Evolutionary conservation across 192 early-diverging fungal genomes (phyloP), one percentile per base, ranked within the genome.

Genomic region (Coemansia nantahalensis): DNA sequence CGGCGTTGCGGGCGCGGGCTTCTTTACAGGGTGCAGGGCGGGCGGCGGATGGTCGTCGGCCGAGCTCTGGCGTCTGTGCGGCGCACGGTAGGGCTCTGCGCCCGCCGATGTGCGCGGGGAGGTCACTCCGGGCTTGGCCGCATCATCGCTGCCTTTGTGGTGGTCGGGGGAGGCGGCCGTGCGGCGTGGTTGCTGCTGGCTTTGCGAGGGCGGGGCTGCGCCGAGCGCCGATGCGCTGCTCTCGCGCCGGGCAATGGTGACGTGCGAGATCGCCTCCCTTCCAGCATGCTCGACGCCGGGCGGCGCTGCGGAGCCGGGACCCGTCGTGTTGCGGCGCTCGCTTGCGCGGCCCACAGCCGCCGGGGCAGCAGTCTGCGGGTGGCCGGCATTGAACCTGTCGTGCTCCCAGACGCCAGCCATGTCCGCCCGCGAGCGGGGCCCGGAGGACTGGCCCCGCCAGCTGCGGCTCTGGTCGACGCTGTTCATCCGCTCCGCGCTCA

Each of bases 251-350:
- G 62, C 61, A 38, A 75, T 75, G 8, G 64, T 75, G 17, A 75
- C 71, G 16, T 66, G 59, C 31, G 71, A 65, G n/a, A 75, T 56
- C 0, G 64, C 71, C 40, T 75, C 64, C 56, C 67, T 75, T 19
- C 71, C 71, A 28, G 67, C 67, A 28, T 59, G 59, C 52, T 62
- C 54, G 21, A 74, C 47, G 16, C 58, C 51, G 1, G 51, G 15
- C 1, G 53, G 15, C 5, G 40, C 39, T 3, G 41, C 13, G 23
- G 43, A 44, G 40, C 47, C 22, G 11, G 43, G 39, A 34, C 45
- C 15, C 2, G 50, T 19, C 17, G 63, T 58, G 33, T 49, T 47
- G 14, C 70, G 59, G 30, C 63, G 63, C 9, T 42, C 66, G 19
- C 58, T 34, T 15, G 12, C 11, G 8, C 42, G 44, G 11, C 30